Percentiles rank a stretch among this genome's conserved stretches.
phyloP scores from a whole-genome alignment of 805 yeast genomes.

The Ogataea thermomethanolica region DNA sequence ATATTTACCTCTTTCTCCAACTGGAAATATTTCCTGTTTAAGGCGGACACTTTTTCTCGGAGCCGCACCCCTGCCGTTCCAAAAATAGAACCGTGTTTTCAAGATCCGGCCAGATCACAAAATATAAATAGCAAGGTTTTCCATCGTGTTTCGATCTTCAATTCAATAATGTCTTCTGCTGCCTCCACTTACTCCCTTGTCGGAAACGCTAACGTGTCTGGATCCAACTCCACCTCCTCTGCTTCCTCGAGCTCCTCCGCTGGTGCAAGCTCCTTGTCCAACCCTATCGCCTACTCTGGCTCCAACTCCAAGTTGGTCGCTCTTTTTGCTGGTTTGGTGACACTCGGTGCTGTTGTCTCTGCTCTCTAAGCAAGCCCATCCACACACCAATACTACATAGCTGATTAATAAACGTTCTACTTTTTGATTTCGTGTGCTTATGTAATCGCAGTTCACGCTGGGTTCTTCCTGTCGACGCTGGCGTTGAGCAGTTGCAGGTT shows the following conservation, averaged over 20 bases:
- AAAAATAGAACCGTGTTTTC: constrained; percentile 17
- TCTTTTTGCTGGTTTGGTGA: constrained; percentile 28
- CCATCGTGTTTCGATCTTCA: constrained; percentile 1
- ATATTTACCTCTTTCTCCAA: constrained; percentile 11
- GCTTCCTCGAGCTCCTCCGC: constrained; percentile 21
- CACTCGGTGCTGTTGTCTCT: constrained; percentile 28
- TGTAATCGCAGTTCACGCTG: constrained; percentile 20
- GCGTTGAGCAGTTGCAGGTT: constrained; percentile 54
- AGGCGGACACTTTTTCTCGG: constrained; percentile 5
- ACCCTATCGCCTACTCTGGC: constrained; percentile 27
- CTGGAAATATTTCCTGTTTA: constrained; percentile 5
- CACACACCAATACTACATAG: constrained; percentile 3
- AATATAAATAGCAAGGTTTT: constrained; percentile 11
- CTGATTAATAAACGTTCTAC: constrained; percentile 4
- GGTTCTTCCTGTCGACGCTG: constrained; percentile 45
- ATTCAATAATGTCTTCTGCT: constrained; percentile 1
- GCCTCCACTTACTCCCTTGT: constrained; percentile 18
- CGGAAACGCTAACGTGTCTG: constrained; percentile 20
- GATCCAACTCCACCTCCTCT: constrained; percentile 15
- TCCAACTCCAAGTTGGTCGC: constrained; percentile 30
- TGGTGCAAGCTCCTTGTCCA: constrained; percentile 22
- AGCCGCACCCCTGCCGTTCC: constrained; percentile 18
- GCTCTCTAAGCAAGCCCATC: constrained; percentile 21
- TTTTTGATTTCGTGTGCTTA: background rate
- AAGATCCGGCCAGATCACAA: constrained; percentile 8